These are phyloP conservation scores for Fagus sylvatica DNA, from an alignment of 306 rosid species.

Conservation along the genomic window DNA sequence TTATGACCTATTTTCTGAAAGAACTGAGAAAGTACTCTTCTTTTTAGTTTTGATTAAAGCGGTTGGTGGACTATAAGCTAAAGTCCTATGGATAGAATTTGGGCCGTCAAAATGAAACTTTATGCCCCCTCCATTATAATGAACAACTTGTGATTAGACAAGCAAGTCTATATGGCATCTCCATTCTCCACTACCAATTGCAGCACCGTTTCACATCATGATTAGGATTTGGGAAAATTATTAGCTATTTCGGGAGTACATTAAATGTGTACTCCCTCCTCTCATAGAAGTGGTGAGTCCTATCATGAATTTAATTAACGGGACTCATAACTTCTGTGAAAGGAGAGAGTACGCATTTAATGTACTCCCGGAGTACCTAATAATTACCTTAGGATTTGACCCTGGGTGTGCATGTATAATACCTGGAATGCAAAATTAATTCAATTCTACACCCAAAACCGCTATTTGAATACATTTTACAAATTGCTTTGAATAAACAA, in stretches of 20 bases:
- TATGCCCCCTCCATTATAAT: background rate
- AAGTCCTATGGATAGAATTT: slow-evolving; percentile 6
- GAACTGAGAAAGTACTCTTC: background rate
- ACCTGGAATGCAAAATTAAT: background rate
- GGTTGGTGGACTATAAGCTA: slow-evolving; percentile 20
- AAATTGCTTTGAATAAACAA: too few relatives aligned
- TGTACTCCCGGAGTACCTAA: too few relatives aligned
- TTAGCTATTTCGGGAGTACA: too few relatives aligned
- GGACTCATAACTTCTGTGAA: too few relatives aligned
- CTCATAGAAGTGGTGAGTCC: too few relatives aligned
- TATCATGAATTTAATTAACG: too few relatives aligned
- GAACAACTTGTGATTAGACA: background rate
- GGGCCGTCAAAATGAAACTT: slow-evolving; percentile 6
- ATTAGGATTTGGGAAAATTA: too few relatives aligned
- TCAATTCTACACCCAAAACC: background rate
- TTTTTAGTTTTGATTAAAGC: background rate
- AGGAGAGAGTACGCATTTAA: too few relatives aligned
- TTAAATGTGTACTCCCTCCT: too few relatives aligned
- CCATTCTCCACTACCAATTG: background rate
- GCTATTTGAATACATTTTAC: background rate
- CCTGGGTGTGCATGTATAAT: background rate
- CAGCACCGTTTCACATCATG: too few relatives aligned
- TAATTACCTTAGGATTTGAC: background rate
- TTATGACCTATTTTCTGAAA: too few relatives aligned
- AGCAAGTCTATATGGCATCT: background rate